Evolutionary conservation across 768 basidiomycete genomes (phyloP).

Genomic region (Crassisporium funariophilum): DNA sequence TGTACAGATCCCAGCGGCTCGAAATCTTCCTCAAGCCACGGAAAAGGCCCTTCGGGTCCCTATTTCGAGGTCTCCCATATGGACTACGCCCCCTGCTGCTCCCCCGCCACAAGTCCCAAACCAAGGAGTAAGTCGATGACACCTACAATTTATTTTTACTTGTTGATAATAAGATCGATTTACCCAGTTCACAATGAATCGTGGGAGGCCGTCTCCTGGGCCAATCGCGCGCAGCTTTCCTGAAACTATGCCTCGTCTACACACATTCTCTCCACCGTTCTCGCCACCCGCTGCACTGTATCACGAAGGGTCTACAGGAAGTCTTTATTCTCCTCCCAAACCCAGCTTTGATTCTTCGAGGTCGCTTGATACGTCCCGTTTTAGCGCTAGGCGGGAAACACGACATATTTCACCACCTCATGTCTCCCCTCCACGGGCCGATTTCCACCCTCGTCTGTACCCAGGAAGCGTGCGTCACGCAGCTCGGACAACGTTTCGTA

Average conservation of each 20-base stretch:
- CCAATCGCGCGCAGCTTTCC: background rate
- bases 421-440: conserved; percentile 8
- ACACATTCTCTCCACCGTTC: background rate
- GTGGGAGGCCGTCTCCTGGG: background rate
- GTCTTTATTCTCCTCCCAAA: background rate
- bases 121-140: background rate
- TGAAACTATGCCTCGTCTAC: background rate
- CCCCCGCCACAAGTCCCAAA: background rate
- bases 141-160: background rate
- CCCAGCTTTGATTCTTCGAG: background rate
- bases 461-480: conserved; percentile 27
- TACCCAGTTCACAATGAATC: background rate
- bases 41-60: background rate
- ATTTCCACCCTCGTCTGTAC: conserved; percentile 27
- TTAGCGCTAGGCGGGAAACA: conserved; percentile 4
- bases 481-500: conserved; percentile 11
- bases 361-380: conserved; percentile 3
- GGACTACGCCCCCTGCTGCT: background rate
- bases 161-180: background rate
- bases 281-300: background rate
- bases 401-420: conserved; percentile 9
- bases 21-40: background rate
- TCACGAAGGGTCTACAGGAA: background rate
- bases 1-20: conserved; percentile 19
- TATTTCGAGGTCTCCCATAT: background rate